Conservation (phyloP, 495 filamentous ascomycete genomes). For the Stereocaulon alpinum region DNA sequence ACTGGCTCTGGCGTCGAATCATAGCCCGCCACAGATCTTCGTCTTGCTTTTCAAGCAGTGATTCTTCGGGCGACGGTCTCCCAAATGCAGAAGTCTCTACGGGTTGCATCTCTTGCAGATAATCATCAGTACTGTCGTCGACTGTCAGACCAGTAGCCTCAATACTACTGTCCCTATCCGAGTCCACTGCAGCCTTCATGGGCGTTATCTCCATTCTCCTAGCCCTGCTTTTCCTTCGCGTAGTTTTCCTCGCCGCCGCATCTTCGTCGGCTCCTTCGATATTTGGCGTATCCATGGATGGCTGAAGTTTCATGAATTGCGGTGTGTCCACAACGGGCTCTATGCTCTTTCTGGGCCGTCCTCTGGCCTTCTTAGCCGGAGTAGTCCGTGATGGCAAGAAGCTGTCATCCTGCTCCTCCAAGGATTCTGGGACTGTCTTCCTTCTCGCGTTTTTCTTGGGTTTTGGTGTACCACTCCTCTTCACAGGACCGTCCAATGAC, state of each 20-base stretch:
- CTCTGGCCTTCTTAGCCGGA: conserved; percentile 28
- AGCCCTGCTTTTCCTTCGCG: conserved; percentile 10
- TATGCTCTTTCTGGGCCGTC: conserved; percentile 33
- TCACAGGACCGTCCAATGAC: conserved; percentile 23
- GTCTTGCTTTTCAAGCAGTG: conserved; percentile 24
- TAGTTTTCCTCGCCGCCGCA: neutral
- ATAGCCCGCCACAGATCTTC: conserved; percentile 13
- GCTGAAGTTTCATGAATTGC: conserved; percentile 11
- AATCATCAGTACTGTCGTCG: neutral
- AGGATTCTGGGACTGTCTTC: conserved; percentile 25
- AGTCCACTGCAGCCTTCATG: conserved; percentile 18
- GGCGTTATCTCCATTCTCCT: conserved; percentile 22
- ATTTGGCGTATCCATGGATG: conserved; percentile 25
- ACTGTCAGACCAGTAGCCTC: neutral
- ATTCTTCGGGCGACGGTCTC: neutral
- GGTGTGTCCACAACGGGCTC: conserved; percentile 19
- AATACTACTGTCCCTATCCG: conserved; percentile 21
- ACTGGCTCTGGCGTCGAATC: conserved; percentile 27
- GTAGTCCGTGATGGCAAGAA: conserved; percentile 16
- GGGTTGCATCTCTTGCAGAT: neutral
- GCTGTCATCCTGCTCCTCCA: neutral
- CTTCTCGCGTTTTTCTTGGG: conserved; percentile 29
- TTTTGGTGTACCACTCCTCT: conserved; percentile 23
- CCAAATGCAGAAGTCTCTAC: neutral
- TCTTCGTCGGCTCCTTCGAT: neutral